phyloP scores from a whole-genome alignment of 192 early-diverging fungal species.

The Chytriomyces sp. region DNA sequence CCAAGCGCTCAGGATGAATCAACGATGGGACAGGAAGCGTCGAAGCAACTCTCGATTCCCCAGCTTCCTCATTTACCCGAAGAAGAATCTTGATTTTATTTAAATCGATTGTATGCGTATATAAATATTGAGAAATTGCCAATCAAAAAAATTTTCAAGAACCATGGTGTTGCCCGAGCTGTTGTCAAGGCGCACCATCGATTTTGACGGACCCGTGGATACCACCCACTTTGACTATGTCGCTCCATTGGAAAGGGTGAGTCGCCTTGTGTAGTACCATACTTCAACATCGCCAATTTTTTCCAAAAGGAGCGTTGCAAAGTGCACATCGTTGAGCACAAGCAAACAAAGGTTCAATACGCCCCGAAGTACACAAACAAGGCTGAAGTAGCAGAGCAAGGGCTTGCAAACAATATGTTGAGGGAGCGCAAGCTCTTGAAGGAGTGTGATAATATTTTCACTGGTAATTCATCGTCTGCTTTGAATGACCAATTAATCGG shows the following conservation, averaged over 20 bases:
- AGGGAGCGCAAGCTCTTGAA: slow-evolving; percentile 87
- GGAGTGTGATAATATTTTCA: slow-evolving; percentile 77
- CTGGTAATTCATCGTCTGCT: slow-evolving; percentile 48
- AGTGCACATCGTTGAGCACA: slow-evolving; percentile 90
- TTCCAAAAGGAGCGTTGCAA: slow-evolving; percentile 17
- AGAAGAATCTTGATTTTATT: background rate
- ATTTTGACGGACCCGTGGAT: slow-evolving; percentile 25
- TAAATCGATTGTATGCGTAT: background rate
- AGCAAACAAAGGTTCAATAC: slow-evolving; percentile 72
- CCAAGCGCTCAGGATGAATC: background rate
- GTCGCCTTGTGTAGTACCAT: background rate
- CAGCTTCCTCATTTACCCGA: background rate
- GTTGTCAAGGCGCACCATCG: slow-evolving; percentile 9
- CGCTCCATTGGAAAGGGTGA: slow-evolving; percentile 20
- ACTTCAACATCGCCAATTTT: background rate
- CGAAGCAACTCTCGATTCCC: background rate
- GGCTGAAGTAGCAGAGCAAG: slow-evolving; percentile 80
- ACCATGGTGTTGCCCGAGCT: background rate
- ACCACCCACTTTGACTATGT: slow-evolving; percentile 22
- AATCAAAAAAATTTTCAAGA: background rate
- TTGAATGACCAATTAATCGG: background rate
- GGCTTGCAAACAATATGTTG: slow-evolving; percentile 87
- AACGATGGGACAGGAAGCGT: background rate
- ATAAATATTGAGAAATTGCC: background rate
- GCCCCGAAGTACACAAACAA: slow-evolving; percentile 99